Base-by-base conservation (phyloP, 2,329 filamentous ascomycete genomes). In the Pestalotiopsis sp. region DNA sequence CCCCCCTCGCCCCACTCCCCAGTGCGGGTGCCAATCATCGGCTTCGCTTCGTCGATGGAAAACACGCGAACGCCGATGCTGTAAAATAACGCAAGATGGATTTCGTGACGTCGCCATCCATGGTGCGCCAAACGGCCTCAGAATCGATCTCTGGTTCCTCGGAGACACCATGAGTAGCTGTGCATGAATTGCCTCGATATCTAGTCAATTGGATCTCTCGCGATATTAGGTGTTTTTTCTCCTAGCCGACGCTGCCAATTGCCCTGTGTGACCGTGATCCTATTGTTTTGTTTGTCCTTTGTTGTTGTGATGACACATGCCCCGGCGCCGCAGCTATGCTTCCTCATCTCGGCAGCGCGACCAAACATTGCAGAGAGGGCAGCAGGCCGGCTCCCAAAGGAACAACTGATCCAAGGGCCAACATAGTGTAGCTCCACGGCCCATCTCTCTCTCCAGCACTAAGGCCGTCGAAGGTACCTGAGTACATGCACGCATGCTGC, bases 81-180 rank as follows among this genome's bases (percentile, higher is more conserved):
- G 62, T 64, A 64, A 38, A 64, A 52, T 64, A 64, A 36, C 62
- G 38, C 38, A 45, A 38, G 38, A 64, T 64, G 62, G 62, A 64
- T 52, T 39, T 52, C 39, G 62, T 64, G 62, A 64, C 62, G 62
- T 64, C 62, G 62, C 39, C 62, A 64, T 52, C 39, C 62, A 64
- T 52, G 41, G n/a, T 62, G 59, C 59, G 59, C 59, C 59, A 62
- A 36, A 62, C 27, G 59, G 31, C 59, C 59, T 62, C 59, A 39
- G 45, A 36, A 38, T 36, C 23, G 11, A 59, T 59, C 27, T 59
- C 57, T 36, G 23, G 57, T 23, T 23, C 23, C 57, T 36, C 27
- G 57, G 23, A 17, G 57, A 13, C 13, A 23, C 57, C 57, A 59
- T 59, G 57, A 59, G 57, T 36, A 36, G 31, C 13, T 36, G 27